Conservation (phyloP, 2,329 filamentous ascomycete species). For the Colletotrichum spinosum region DNA sequence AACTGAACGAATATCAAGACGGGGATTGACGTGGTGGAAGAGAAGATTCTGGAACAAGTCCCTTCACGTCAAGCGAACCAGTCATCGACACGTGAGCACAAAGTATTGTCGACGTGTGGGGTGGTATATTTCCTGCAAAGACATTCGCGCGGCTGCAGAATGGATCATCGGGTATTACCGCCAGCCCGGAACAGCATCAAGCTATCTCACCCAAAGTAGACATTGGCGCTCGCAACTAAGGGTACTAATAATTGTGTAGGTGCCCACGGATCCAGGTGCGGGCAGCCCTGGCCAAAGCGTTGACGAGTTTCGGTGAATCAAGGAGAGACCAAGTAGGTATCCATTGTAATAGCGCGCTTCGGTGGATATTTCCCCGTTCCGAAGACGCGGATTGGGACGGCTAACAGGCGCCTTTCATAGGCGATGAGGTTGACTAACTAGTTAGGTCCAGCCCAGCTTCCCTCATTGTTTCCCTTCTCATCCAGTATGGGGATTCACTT, state of each 20-base stretch:
- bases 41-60: neutral
- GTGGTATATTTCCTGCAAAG: constrained; percentile 15
- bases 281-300: constrained; percentile 2
- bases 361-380: constrained; percentile 30
- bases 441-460: neutral
- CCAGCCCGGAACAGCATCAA: constrained; percentile 9
- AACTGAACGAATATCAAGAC: no score
- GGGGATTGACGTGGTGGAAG: neutral
- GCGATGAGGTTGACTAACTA: neutral
- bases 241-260: neutral
- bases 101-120: constrained; percentile 28
- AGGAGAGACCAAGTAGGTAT: neutral
- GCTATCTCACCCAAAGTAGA: neutral
- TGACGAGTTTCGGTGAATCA: neutral
- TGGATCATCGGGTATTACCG: constrained; percentile 9
- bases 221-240: no score
- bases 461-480: constrained; percentile 11
- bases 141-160: constrained; percentile 34
- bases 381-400: constrained; percentile 32
- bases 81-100: neutral
- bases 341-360: constrained; percentile 18
- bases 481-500: constrained; percentile 4
- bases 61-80: constrained; percentile 3
- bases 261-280: neutral
- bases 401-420: constrained; percentile 33